phyloP scores from a whole-genome alignment of 768 basidiomycete species.

The Coprinopsis strossmayeri region DNA sequence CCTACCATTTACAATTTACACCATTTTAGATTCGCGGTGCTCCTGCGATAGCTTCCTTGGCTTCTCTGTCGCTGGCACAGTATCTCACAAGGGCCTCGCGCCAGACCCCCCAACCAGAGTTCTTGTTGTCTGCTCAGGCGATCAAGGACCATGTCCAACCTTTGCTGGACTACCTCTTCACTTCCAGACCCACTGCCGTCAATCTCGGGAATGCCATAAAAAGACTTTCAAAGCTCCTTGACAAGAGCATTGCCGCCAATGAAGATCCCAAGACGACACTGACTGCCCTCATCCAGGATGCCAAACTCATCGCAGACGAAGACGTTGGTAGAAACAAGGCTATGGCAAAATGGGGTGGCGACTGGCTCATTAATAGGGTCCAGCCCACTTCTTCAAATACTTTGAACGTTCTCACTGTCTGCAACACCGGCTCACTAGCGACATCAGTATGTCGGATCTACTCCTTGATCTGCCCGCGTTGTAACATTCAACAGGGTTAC shows the following conservation, averaged over 20 bases:
- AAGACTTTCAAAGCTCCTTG: constrained; percentile 53
- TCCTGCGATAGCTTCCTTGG: constrained; percentile 91
- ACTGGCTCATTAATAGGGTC: constrained; percentile 66
- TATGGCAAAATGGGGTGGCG: constrained; percentile 82
- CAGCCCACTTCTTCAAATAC: constrained; percentile 33
- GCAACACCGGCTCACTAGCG: constrained; percentile 95
- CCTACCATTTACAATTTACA: constrained; percentile 7
- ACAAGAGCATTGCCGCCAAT: constrained; percentile 33
- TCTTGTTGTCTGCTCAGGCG: constrained; percentile 43
- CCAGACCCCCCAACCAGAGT: constrained; percentile 41
- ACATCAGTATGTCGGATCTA: constrained; percentile 61
- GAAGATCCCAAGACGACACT: constrained; percentile 43
- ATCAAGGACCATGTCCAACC: constrained; percentile 51
- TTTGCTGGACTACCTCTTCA: constrained; percentile 67
- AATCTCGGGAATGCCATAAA: constrained; percentile 86
- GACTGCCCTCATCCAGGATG: constrained; percentile 62
- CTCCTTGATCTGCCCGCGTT: not conserved
- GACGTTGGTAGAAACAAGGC: constrained; percentile 81
- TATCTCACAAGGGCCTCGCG: constrained; percentile 51
- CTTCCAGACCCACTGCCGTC: constrained; percentile 93
- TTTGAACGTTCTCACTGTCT: constrained; percentile 86
- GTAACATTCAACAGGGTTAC: constrained; percentile 61
- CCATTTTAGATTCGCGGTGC: constrained; percentile 65
- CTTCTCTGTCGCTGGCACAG: constrained; percentile 70
- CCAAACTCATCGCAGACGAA: constrained; percentile 70